These are phyloP conservation scores for Fusarium drepaniforme DNA, from an alignment of 2,329 filamentous ascomycete genomes.

Conservation along the genomic window DNA sequence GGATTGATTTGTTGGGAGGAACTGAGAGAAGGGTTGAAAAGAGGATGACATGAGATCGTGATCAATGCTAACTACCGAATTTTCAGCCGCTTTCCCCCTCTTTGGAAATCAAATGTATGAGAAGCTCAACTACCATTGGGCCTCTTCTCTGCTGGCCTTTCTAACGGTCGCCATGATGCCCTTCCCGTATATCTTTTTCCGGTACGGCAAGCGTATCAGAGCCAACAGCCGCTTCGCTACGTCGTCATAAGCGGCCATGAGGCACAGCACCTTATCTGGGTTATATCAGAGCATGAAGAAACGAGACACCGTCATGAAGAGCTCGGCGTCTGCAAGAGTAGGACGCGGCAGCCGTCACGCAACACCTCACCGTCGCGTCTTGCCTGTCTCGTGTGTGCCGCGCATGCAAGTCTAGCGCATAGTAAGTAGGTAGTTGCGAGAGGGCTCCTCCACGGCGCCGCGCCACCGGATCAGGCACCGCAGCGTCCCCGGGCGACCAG, in stretches of 20 bases:
- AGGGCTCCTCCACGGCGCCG: slow-evolving; percentile 5
- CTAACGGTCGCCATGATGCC: slow-evolving; percentile 72
- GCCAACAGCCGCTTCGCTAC: slow-evolving; percentile 66
- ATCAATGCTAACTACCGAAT: slow-evolving; percentile 7
- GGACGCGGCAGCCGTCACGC: not conserved
- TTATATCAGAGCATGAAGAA: not conserved
- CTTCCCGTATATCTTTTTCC: slow-evolving; percentile 74
- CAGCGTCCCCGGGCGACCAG: slow-evolving; percentile 7
- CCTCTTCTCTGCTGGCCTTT: slow-evolving; percentile 71
- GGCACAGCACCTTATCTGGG: slow-evolving; percentile 10
- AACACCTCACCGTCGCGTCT: not conserved
- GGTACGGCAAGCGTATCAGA: slow-evolving; percentile 69
- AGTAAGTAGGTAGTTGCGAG: not conserved
- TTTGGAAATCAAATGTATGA: slow-evolving; percentile 82
- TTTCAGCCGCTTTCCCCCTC: slow-evolving; percentile 77
- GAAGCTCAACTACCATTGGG: slow-evolving; percentile 78
- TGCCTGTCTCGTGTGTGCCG: not conserved
- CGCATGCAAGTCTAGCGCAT: not conserved
- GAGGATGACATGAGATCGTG: not conserved
- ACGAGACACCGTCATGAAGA: not conserved
- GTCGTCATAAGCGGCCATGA: slow-evolving; percentile 12
- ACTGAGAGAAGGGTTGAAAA: not conserved
- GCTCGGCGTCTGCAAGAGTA: not conserved
- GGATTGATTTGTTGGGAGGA: not conserved
- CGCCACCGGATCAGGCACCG: slow-evolving; percentile 26